Evolutionary conservation across 169 alveolate genomes (phyloP).

Genomic region (Amoebophrya sp.): DNA sequence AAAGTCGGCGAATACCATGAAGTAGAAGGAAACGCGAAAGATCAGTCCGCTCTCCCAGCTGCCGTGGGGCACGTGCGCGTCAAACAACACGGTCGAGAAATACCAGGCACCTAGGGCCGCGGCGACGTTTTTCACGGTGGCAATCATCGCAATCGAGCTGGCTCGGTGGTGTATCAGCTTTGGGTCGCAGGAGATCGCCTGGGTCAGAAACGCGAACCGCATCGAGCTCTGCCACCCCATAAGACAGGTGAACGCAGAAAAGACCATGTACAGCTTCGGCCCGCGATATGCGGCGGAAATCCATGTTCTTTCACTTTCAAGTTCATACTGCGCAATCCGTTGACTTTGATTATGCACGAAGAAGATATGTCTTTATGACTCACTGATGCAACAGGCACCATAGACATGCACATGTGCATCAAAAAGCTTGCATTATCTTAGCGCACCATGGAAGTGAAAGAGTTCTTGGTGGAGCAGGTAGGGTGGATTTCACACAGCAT

Average conservation of each 20-base stretch:
- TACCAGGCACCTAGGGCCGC: background rate
- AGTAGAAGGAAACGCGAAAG: background rate
- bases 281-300: background rate
- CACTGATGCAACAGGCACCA: no score
- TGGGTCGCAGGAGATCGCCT: background rate
- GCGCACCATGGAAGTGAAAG: no score
- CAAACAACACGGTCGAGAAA: background rate
- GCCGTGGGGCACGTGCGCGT: background rate
- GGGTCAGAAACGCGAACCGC: background rate
- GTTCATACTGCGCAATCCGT: no score
- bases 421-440: no score
- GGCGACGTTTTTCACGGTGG: background rate
- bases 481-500: no score
- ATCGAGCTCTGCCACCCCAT: background rate
- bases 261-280: background rate
- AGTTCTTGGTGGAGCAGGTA: no score
- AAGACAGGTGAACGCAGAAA: background rate
- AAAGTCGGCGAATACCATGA: background rate
- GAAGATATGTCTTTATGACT: no score
- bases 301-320: no score
- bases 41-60: background rate
- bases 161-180: no score
- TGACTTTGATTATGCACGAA: no score
- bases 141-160: background rate
- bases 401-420: no score